Base-by-base conservation (phyloP, 331 rosid genomes). In the Acacia pycnantha region DNA sequence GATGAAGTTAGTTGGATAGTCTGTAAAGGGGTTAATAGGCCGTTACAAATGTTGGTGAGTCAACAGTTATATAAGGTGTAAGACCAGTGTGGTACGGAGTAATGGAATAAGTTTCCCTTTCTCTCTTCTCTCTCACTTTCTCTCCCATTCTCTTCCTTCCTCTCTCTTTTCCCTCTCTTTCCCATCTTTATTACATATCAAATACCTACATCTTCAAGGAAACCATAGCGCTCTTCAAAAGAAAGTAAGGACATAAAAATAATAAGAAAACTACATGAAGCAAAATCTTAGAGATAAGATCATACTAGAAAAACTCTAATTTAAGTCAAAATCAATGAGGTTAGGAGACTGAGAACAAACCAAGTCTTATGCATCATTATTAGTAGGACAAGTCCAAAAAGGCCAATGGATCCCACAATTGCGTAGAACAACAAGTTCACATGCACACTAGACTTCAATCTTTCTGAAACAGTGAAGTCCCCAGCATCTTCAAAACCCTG, bases 401-500 rank as follows among this genome's bases (percentile, higher is more conserved):
- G 81, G 19, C 98, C 99, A 76, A 95, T 86, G 76, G 86, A 86
- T 81, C 99, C 99, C 73, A 95, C 90, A 79, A 93, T 89, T 81
- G 91, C 87, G 85, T 95, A 95, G 87, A 95, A 95, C 67, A 92
- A 79, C 85, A 95, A 84, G 85, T 95, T 95, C 81, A 84, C 96
- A 86, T 88, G 99, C 46, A 95, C 86, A 79, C 99, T 95, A 81
- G 98, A 92, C 91, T 90, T 95, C 93, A 95, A 86, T 87, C 97
- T 92, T 88, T 93, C 97, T 74, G 89, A 75, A 68, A 92, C 85
- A 19, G 97, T 93, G 86, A 95, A 95, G 86, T 95, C 99, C 79
- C 99, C 99, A 70, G 99, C 98, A 78, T 95, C 99, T 93, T 95
- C 99, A 88, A 90, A 95, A 86, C 99, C 99, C 96, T 95, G 98